These are phyloP conservation scores for Penicillium sp. DNA, from an alignment of 2,329 filamentous ascomycete genomes.

Conservation along the genomic window DNA sequence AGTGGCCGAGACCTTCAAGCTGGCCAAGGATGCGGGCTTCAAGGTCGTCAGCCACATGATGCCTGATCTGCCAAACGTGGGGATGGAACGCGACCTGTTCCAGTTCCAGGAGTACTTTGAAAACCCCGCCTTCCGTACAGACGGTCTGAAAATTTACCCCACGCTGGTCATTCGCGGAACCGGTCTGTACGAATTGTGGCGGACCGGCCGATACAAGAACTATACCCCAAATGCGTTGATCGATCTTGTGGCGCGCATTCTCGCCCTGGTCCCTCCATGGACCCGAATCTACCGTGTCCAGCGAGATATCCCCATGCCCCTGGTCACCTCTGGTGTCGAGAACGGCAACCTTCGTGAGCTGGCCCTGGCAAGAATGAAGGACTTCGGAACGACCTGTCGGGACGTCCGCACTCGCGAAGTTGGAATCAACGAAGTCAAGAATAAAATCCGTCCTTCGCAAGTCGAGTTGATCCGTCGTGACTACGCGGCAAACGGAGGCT, in stretches of 20 bases:
- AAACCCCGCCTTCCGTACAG: constrained; percentile 90
- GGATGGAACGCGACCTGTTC: constrained; percentile 94
- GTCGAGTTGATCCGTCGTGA: constrained; percentile 91
- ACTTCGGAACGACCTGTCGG: constrained; percentile 94
- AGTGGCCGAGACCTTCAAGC: constrained; percentile 91
- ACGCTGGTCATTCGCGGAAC: constrained; percentile 96
- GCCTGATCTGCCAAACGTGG: constrained; percentile 95
- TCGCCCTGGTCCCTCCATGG: constrained; percentile 93
- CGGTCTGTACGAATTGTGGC: constrained; percentile 93
- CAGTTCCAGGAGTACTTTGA: constrained; percentile 98
- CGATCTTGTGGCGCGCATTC: constrained; percentile 90
- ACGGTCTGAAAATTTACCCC: constrained; percentile 96
- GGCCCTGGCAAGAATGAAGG: constrained; percentile 95
- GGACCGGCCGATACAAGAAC: constrained; percentile 94
- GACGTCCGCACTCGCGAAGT: constrained; percentile 96
- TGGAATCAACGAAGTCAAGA: constrained; percentile 97
- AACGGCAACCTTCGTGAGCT: constrained; percentile 94
- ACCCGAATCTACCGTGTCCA: constrained; percentile 98
- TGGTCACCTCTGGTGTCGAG: constrained; percentile 97
- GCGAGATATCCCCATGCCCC: constrained; percentile 97
- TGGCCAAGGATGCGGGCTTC: constrained; percentile 97
- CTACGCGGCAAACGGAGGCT: constrained; percentile 91
- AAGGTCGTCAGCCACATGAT: constrained; percentile 99
- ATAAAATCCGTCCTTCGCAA: constrained; percentile 95
- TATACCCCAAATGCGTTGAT: constrained; percentile 97